phyloP scores from a whole-genome alignment of 768 basidiomycete genomes.

The Calocera viscosa region DNA sequence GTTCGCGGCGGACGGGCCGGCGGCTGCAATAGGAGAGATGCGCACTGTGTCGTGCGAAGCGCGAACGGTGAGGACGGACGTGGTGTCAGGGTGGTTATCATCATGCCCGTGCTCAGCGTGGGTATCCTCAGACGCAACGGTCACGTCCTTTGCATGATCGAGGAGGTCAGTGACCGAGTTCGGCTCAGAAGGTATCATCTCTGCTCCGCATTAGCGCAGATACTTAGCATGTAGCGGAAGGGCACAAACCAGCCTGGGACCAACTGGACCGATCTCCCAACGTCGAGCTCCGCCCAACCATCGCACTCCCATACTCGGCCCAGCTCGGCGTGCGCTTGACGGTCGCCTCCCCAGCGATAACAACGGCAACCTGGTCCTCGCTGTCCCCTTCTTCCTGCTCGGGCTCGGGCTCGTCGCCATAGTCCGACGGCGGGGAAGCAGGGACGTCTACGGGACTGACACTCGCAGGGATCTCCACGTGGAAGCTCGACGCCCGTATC shows the following conservation, averaged over 20 bases:
- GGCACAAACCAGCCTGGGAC: background rate
- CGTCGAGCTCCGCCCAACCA: background rate
- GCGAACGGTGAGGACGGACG: background rate
- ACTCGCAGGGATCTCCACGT: background rate
- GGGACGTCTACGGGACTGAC: background rate
- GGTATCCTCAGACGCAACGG: background rate
- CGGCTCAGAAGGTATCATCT: background rate
- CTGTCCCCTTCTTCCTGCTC: background rate
- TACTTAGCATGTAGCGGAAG: background rate
- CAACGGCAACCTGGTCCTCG: background rate
- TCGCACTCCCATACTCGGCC: background rate
- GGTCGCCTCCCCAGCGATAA: background rate
- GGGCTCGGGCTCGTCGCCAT: background rate
- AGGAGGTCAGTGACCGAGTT: background rate
- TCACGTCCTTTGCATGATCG: background rate
- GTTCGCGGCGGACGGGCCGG: background rate
- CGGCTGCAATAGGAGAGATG: background rate
- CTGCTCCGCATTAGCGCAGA: background rate
- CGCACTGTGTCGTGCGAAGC: background rate
- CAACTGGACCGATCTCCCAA: background rate
- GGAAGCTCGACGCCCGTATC: constrained; percentile 29
- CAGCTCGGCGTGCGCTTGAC: constrained; percentile 3
- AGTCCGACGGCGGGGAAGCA: background rate
- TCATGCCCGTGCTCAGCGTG: background rate
- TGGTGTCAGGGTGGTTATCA: no score